Conservation (phyloP, 805 yeast species). For the Candida boidinii region DNA sequence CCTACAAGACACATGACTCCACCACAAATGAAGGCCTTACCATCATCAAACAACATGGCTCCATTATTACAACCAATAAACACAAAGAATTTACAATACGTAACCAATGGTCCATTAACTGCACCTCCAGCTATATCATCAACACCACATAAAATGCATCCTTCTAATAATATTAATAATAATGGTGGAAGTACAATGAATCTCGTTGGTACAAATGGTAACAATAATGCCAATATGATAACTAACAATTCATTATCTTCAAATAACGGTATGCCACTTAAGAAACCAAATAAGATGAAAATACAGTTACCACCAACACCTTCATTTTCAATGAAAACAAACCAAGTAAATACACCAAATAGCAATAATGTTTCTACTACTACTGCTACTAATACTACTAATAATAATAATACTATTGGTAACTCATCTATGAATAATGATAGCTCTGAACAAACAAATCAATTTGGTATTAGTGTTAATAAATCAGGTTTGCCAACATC, state of each 20-base stretch:
- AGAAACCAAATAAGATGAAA: too few species aligned
- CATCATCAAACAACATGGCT: constrained; percentile 25
- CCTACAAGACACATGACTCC: constrained; percentile 16
- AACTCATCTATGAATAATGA: constrained; percentile 13
- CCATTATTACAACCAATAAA: constrained; percentile 52
- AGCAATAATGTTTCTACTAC: too few species aligned
- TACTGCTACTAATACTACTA: constrained; percentile 5
- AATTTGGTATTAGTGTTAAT: constrained; percentile 56
- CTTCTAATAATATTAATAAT: too few species aligned
- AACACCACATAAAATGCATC: too few species aligned
- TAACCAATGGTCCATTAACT: constrained; percentile 19
- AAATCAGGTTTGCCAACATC: constrained; percentile 47
- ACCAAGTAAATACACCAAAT: too few species aligned
- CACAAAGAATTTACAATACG: constrained; percentile 22
- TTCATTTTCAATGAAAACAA: too few species aligned
- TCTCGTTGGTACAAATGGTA: too few species aligned
- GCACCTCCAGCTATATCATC: too few species aligned
- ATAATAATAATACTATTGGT: constrained; percentile 5
- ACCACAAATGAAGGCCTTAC: constrained; percentile 43
- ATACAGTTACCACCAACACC: too few species aligned
- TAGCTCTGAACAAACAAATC: constrained; percentile 37
- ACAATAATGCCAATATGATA: too few species aligned
- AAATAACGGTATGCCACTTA: too few species aligned
- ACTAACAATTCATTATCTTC: too few species aligned
- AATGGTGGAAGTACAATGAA: neutral